Evolutionary conservation across 306 rosid species (phyloP).

Genomic region (Malus orientalis): DNA sequence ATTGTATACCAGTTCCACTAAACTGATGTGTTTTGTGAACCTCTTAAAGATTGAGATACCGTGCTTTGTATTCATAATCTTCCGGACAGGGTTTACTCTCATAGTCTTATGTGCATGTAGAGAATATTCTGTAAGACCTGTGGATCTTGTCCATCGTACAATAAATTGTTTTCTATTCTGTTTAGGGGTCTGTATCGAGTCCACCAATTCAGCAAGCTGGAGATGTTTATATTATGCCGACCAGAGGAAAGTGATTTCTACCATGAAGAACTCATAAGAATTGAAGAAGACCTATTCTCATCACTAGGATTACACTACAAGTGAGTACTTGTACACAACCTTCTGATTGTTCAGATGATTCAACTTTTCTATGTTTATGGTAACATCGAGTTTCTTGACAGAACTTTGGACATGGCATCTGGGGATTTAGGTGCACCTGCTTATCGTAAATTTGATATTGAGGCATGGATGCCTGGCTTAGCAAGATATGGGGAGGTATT

Average conservation of each 20-base stretch:
- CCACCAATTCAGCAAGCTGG: conserved; percentile 97
- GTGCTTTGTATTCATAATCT: neutral
- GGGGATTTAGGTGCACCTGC: conserved; percentile 97
- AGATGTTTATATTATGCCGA: conserved; percentile 82
- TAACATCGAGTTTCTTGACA: conserved; percentile 27
- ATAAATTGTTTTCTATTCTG: conserved; percentile 4
- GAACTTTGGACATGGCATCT: conserved; percentile 93
- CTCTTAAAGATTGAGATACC: neutral
- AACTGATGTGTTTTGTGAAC: neutral
- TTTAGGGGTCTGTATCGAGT: conserved; percentile 97
- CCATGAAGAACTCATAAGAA: conserved; percentile 76
- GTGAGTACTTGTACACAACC: conserved; percentile 27
- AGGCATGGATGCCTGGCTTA: conserved; percentile 98
- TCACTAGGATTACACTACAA: conserved; percentile 81
- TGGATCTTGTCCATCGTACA: neutral
- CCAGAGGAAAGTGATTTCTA: conserved; percentile 78
- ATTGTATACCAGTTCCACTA: neutral
- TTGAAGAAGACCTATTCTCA: conserved; percentile 79
- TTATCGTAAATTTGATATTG: conserved; percentile 80
- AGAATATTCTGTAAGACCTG: neutral
- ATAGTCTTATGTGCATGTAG: neutral
- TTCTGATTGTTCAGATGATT: conserved; percentile 11
- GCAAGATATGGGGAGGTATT: conserved; percentile 89
- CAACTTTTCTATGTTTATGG: neutral
- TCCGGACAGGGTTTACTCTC: neutral